phyloP scores from a whole-genome alignment of 805 yeast species.

The Zygosaccharomyces rouxii region DNA sequence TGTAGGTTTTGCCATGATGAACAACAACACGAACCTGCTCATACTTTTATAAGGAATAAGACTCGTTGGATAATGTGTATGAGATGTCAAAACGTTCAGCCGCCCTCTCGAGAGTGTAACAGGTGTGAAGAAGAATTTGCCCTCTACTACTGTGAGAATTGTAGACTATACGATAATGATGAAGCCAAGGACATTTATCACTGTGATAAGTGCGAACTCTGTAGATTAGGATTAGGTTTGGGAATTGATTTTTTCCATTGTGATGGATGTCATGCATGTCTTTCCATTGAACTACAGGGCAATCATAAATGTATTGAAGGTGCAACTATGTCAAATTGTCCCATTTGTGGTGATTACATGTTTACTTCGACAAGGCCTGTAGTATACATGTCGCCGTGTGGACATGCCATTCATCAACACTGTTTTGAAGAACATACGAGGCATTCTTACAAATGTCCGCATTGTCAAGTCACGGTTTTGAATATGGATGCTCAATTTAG shows the following conservation, averaged over 20 bases:
- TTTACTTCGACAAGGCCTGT: slow-evolving; percentile 78
- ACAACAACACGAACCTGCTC: slow-evolving; percentile 39
- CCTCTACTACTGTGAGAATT: slow-evolving; percentile 68
- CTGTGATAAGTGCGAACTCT: slow-evolving; percentile 89
- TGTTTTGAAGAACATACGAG: slow-evolving; percentile 81
- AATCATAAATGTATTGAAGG: slow-evolving; percentile 82
- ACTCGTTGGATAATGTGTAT: slow-evolving; percentile 75
- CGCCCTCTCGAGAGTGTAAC: slow-evolving; percentile 63
- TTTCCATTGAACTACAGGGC: slow-evolving; percentile 70
- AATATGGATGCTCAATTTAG: slow-evolving; percentile 89
- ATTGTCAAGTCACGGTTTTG: slow-evolving; percentile 76
- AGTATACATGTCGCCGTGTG: slow-evolving; percentile 84
- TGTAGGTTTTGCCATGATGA: slow-evolving; percentile 86
- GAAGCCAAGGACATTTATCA: slow-evolving; percentile 79
- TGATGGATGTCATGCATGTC: slow-evolving; percentile 81
- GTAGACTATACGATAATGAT: slow-evolving; percentile 82
- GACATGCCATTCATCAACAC: slow-evolving; percentile 85
- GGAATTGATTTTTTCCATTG: slow-evolving; percentile 92
- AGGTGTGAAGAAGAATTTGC: slow-evolving; percentile 67
- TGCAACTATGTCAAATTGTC: slow-evolving; percentile 87
- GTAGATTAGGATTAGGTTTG: slow-evolving; percentile 82
- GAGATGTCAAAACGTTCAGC: slow-evolving; percentile 72
- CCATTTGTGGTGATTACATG: slow-evolving; percentile 87
- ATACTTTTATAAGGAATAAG: slow-evolving; percentile 53
- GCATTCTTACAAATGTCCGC: slow-evolving; percentile 86